Conservation (phyloP, 768 basidiomycete genomes). For the Leccinum imitatum region DNA sequence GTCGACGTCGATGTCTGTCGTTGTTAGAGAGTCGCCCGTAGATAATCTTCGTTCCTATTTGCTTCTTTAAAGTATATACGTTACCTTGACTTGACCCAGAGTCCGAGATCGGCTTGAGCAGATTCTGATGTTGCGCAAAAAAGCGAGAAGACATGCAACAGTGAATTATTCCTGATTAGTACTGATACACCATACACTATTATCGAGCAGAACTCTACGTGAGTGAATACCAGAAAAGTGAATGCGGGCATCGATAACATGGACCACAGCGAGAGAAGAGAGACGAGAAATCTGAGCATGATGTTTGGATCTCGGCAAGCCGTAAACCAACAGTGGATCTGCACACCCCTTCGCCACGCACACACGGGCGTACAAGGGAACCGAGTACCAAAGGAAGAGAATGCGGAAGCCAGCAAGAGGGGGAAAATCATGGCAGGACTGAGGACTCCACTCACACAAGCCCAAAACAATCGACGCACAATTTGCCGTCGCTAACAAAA, state of each 20-base stretch:
- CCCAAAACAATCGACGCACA: constrained; percentile 34
- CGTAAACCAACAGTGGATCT: no score
- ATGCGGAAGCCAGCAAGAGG: neutral
- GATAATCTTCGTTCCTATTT: neutral
- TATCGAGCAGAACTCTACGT: constrained; percentile 7
- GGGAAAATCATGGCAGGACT: neutral
- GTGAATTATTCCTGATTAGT: constrained; percentile 2
- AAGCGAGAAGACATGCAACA: neutral
- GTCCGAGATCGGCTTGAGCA: no score
- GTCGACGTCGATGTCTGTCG: neutral
- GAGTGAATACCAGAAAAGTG: constrained; percentile 1
- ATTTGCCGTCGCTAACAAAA: constrained; percentile 28
- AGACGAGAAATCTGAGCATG: neutral
- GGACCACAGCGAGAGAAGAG: neutral
- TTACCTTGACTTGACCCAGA: neutral
- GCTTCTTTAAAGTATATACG: no score
- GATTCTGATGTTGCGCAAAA: neutral
- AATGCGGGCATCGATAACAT: constrained; percentile 10
- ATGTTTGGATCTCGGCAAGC: neutral
- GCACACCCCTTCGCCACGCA: neutral
- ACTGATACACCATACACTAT: constrained; percentile 17
- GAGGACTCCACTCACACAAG: constrained; percentile 13
- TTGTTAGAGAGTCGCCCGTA: neutral
- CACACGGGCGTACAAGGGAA: neutral
- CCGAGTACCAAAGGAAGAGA: no score